Percentiles rank a stretch among this genome's conserved stretches.
Evolutionary conservation across 192 early-diverging fungal species (phyloP).

Genomic region (Entomortierella parvispora): DNA sequence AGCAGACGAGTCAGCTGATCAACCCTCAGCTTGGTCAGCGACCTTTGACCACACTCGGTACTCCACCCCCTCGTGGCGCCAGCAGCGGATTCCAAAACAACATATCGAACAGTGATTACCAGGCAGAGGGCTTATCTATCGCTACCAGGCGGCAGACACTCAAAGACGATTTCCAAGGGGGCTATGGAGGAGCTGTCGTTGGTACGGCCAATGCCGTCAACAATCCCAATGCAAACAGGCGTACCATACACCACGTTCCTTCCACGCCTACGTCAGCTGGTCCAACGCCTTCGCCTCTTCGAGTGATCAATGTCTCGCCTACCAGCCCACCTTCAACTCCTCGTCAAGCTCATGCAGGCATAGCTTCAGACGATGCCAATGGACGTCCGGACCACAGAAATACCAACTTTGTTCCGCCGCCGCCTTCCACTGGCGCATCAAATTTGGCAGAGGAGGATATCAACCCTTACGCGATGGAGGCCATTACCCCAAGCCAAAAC

Average conservation of each 20-base stretch:
- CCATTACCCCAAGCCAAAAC: slow-evolving; percentile 5
- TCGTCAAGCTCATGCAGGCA: not conserved
- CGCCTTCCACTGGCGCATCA: not conserved
- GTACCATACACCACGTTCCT: slow-evolving; percentile 29
- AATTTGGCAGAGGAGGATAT: slow-evolving; percentile 5
- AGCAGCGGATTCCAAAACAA: slow-evolving; percentile 21
- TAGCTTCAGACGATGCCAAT: not conserved
- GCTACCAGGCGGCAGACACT: slow-evolving; percentile 40
- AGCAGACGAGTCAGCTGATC: slow-evolving; percentile 43
- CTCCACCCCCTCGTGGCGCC: slow-evolving; percentile 37
- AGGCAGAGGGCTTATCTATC: slow-evolving; percentile 30
- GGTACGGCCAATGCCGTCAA: slow-evolving; percentile 17
- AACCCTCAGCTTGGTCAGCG: slow-evolving; percentile 41
- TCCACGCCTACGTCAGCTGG: slow-evolving; percentile 9
- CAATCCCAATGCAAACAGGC: slow-evolving; percentile 14
- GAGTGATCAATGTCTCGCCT: slow-evolving; percentile 37
- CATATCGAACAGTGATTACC: slow-evolving; percentile 10
- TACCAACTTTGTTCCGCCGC: slow-evolving; percentile 6
- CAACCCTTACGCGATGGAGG: slow-evolving; percentile 41
- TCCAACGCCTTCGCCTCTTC: slow-evolving; percentile 23
- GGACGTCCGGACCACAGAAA: slow-evolving; percentile 4
- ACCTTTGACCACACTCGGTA: slow-evolving; percentile 37
- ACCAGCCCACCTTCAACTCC: slow-evolving; percentile 22
- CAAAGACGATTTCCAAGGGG: slow-evolving; percentile 43
- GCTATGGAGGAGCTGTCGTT: slow-evolving; percentile 34